These are phyloP conservation scores for Claviceps digitariae DNA, from an alignment of 2,329 filamentous ascomycete species.

Conservation along the genomic window DNA sequence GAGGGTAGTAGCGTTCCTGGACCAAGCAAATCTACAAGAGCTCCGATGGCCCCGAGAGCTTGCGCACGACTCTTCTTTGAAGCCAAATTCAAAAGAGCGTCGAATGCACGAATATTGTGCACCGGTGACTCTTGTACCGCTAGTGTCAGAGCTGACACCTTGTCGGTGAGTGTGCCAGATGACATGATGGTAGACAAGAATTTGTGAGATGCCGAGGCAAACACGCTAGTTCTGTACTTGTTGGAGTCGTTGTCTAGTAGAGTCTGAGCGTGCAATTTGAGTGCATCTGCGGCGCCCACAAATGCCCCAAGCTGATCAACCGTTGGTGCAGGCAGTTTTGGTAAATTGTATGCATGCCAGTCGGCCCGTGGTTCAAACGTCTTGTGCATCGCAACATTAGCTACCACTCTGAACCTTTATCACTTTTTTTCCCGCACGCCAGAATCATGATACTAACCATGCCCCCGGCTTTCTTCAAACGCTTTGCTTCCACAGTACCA, in stretches of 20 bases:
- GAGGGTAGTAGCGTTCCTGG: conserved; percentile 74
- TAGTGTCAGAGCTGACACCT: conserved; percentile 87
- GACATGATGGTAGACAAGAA: conserved; percentile 97
- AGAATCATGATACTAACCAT: conserved; percentile 18
- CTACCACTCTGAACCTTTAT: conserved; percentile 7
- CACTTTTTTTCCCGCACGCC: neutral
- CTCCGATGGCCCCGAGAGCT: conserved; percentile 81
- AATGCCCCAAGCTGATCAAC: conserved; percentile 33
- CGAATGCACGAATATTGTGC: conserved; percentile 81
- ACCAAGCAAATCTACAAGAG: conserved; percentile 86
- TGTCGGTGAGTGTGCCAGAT: conserved; percentile 91
- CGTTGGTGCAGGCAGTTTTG: conserved; percentile 27
- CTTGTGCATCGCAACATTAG: conserved; percentile 26
- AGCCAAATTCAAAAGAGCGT: conserved; percentile 69
- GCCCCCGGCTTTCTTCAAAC: conserved; percentile 16
- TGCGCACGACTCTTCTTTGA: conserved; percentile 88
- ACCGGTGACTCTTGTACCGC: conserved; percentile 92
- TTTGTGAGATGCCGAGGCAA: conserved; percentile 77
- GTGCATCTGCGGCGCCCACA: conserved; percentile 29
- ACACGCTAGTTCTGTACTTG: conserved; percentile 58
- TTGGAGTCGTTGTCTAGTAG: conserved; percentile 68
- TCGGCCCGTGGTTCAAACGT: conserved; percentile 44
- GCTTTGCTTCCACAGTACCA: conserved; percentile 12
- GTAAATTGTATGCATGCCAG: conserved; percentile 37
- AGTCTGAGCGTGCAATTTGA: conserved; percentile 57